Evolutionary conservation across 176 grass and related monocot species (phyloP).

Genomic region (Elymus sibiricus): DNA sequence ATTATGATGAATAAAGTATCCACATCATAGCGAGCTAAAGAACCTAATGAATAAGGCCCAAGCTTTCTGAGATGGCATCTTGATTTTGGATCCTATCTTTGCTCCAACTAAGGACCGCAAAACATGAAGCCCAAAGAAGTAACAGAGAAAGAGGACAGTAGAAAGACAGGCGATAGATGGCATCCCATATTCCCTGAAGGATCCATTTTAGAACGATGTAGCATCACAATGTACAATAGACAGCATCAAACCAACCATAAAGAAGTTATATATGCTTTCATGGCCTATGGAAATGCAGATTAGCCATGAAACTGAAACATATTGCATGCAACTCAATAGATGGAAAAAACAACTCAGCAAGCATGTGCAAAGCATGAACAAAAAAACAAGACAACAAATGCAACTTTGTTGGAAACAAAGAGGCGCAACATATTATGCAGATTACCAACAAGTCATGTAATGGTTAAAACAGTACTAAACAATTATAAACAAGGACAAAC

Average conservation of each 20-base stretch:
- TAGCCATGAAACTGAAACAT: background rate
- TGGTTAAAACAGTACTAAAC: background rate
- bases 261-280: background rate
- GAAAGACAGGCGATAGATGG: slow-evolving; percentile 6
- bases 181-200: slow-evolving; percentile 6
- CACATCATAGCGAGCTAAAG: slow-evolving; percentile 26
- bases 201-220: background rate
- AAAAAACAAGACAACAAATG: background rate
- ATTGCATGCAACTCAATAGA: background rate
- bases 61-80: slow-evolving; percentile 35
- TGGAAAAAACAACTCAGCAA: background rate
- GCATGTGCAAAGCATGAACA: too few species aligned
- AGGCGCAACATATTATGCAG: background rate
- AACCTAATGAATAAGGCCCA: background rate
- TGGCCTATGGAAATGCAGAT: background rate
- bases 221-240: background rate
- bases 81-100: slow-evolving; percentile 24
- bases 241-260: background rate
- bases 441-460: background rate
- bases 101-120: background rate
- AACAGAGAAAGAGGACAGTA: background rate
- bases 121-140: slow-evolving; percentile 21
- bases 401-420: background rate
- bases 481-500: slow-evolving; percentile 36
- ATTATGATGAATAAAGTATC: background rate